A percentile compares a stretch with the other conserved stretches of the same genome.
phyloP scores from a whole-genome alignment of 2,329 filamentous ascomycete species.

The Biscogniauxia mediterranea region DNA sequence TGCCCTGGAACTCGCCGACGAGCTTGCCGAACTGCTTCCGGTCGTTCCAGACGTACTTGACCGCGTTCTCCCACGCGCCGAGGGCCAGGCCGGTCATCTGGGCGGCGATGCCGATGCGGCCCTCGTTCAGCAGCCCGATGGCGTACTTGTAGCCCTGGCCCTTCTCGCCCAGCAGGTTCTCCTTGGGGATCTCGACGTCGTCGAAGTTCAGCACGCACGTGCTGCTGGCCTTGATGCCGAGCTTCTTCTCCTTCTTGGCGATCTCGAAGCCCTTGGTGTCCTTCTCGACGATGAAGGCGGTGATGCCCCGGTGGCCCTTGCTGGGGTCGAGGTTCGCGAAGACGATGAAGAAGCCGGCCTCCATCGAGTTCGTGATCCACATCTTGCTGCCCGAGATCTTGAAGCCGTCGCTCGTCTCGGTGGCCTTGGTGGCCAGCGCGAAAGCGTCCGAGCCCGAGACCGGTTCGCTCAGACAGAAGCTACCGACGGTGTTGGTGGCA shows the following conservation, averaged over 20 bases:
- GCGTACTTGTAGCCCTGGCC: conserved; percentile 98
- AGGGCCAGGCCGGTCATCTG: conserved; percentile 98
- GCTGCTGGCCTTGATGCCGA: conserved; percentile 92
- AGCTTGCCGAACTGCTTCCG: conserved; percentile 93
- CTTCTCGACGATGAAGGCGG: conserved; percentile 93
- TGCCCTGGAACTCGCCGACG: conserved; percentile 95
- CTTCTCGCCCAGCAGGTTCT: conserved; percentile 82
- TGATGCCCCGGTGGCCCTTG: conserved; percentile 96
- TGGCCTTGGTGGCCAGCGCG: conserved; percentile 86
- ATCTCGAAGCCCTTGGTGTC: conserved; percentile 85
- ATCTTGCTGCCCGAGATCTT: conserved; percentile 91
- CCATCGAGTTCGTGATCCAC: conserved; percentile 99
- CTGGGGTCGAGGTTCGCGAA: conserved; percentile 92
- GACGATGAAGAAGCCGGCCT: conserved; percentile 93
- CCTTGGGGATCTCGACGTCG: conserved; percentile 85
- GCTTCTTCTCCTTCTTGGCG: conserved; percentile 99
- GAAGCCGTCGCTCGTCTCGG: conserved; percentile 79
- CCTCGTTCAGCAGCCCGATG: conserved; percentile 91
- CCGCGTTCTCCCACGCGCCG: conserved; percentile 93
- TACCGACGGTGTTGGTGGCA: conserved; percentile 85
- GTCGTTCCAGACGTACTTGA: conserved; percentile 96
- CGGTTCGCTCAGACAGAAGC: conserved; percentile 91
- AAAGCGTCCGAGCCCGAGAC: conserved; percentile 95
- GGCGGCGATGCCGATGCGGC: conserved; percentile 93
- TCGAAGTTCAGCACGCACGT: conserved; percentile 98